Base-by-base conservation (phyloP, 768 basidiomycete genomes). In the Dacryopinax primogenitus region DNA sequence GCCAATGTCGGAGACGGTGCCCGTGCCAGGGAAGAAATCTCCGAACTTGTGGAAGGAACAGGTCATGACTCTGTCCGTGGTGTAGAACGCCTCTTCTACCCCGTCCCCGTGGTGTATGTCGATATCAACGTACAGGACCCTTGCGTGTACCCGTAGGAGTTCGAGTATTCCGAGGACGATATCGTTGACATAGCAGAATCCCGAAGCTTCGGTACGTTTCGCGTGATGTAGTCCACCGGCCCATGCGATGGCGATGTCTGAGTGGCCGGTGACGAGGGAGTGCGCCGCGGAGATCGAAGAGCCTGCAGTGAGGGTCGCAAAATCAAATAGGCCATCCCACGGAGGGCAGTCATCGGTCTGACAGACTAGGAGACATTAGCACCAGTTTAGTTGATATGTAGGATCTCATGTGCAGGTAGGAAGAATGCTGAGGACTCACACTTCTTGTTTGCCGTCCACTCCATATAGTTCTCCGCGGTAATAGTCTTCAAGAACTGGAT, bases 81-180 rank as follows among this genome's bases (percentile, higher is more conserved):
- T 94, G 74, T 96, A 97, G 78, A 98, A 97, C 1, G 95, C 96
- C 73, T 98, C 96, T 71, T 99, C 96, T 34, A 98, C 96, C 15
- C 95, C 95, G 73, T 98, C 96, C 18, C 96, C 95, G 74, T 99
- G 96, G 73, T 98, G 96, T 62, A 92, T 92, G 75, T 98, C 96
- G 66, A 98, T 93, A 76, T 99, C 95, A 75, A 99, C 87, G 73
- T 99, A 98, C 33, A 99, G 78, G 16, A 99, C 95, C 63, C 96
- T 86, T 1, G 90, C 70, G 66, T 79, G 78, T 64, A 79, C 83
- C 69, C 93, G 84, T n/a, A 95, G 78, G 7, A 99, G 85, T 74
- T 96, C 95, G 61, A 99, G 81, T 37, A 96, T 95, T 45, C 86
- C 88, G 28, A 98, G 85, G 0, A 96, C 93, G 73, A 97, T 99